Evolutionary conservation across 2,329 filamentous ascomycete genomes (phyloP).

Genomic region (Leptographium wingfieldii): DNA sequence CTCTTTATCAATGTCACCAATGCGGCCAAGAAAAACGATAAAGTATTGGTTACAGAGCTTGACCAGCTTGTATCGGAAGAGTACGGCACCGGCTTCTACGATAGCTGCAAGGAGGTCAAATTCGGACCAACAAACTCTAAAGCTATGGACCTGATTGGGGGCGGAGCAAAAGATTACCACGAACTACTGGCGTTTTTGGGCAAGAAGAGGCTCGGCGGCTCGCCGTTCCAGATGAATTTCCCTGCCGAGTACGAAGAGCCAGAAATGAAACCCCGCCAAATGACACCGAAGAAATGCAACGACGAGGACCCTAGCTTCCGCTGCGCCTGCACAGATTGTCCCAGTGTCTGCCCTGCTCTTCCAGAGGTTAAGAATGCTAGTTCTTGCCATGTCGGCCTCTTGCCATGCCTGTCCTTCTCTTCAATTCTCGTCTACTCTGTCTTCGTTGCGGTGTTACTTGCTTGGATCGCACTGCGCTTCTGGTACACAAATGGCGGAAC

Average conservation of each 20-base stretch:
- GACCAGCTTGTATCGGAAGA: slow-evolving; percentile 78
- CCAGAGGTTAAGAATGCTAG: slow-evolving; percentile 58
- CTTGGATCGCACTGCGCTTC: slow-evolving; percentile 63
- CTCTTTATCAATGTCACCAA: slow-evolving; percentile 87
- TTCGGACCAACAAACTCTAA: slow-evolving; percentile 88
- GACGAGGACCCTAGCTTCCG: slow-evolving; percentile 74
- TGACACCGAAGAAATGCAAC: slow-evolving; percentile 76
- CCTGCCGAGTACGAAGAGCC: slow-evolving; percentile 49
- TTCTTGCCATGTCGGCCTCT: slow-evolving; percentile 67
- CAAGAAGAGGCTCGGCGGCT: slow-evolving; percentile 80
- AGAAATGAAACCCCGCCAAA: slow-evolving; percentile 58
- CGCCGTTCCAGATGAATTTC: slow-evolving; percentile 97
- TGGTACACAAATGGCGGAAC: slow-evolving; percentile 24
- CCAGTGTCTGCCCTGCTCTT: slow-evolving; percentile 69
- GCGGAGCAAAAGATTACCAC: slow-evolving; percentile 81
- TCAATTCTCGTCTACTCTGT: slow-evolving; percentile 78
- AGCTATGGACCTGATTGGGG: slow-evolving; percentile 92
- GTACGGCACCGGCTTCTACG: slow-evolving; percentile 80
- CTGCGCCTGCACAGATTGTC: slow-evolving; percentile 91
- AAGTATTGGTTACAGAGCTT: slow-evolving; percentile 67
- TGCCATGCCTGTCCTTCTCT: slow-evolving; percentile 91
- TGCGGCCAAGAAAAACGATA: slow-evolving; percentile 47
- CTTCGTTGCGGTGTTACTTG: slow-evolving; percentile 56
- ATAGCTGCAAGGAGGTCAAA: slow-evolving; percentile 98
- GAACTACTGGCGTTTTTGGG: slow-evolving; percentile 85